Evolutionary conservation across 2,329 filamentous ascomycete species (phyloP), one percentile per base, ranked within the genome.

Genomic region (Diaporthe citrichinensis): DNA sequence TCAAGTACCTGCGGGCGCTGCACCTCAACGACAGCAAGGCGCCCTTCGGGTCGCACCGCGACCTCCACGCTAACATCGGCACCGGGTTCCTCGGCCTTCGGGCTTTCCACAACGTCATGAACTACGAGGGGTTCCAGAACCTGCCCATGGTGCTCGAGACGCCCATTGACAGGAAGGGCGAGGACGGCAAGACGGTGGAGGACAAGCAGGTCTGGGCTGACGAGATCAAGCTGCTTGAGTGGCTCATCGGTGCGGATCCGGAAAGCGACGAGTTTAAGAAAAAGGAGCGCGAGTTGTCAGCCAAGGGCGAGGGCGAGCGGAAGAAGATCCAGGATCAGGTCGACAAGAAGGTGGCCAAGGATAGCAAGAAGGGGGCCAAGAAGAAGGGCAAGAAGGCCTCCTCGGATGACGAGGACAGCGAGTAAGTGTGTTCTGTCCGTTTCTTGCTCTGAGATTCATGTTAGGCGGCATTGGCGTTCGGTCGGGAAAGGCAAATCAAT

Each of bases 1-100:
- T 93, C 41, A 85, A 91, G 72, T 98, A 97, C 80, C 90, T 99
- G 10, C 92, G 92, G 76, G 97, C 97, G 0, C 88, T 98, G 74
- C 97, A 99, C 83, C 85, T 99, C 57, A 99, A 99, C 83, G 97
- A 99, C 85, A 97, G 94, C 85, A 99, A 98, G 85, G 95, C 96
- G 0, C 96, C 97, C 0, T 88, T 98, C 41, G 88, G 85, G 57
- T 97, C 95, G 49, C 91, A 95, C 78, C 92, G 96, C 55, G 97
- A 99, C 82, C 86, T 98, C 2, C 97, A 99, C 84, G 95, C 96
- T 78, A 98, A 98, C 82, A 98, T 99, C 78, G 97, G 97, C 36
- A 97, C 95, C 0, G 97, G 97, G 1, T 99, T 97, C 82, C 89
- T 99, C 0, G 97, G 97, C 0, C 89, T 99, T 23, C 91, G 94